Percentiles rank a stretch among this genome's conserved stretches.
phyloP scores from a whole-genome alignment of 1,284 basidiomycete species.

The Malassezia restricta region DNA sequence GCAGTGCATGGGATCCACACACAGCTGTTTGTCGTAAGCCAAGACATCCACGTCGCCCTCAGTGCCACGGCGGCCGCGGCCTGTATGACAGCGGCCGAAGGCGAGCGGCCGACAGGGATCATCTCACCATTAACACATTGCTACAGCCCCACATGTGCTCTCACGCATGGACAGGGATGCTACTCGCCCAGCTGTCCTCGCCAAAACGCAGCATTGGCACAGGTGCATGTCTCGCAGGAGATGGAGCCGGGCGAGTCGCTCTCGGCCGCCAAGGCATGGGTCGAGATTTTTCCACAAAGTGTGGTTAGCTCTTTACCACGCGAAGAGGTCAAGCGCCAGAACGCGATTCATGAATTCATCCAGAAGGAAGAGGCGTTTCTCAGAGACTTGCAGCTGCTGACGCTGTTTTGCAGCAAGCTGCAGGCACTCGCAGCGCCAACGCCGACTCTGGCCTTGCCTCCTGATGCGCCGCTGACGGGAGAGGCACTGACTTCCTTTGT shows the following conservation, averaged over 20 bases:
- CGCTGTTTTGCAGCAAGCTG: constrained; percentile 46
- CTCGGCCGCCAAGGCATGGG: constrained; percentile 56
- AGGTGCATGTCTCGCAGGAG: background rate
- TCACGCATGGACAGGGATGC: constrained; percentile 17
- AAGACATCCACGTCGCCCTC: background rate
- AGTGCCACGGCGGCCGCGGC: constrained; percentile 10
- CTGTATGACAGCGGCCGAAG: constrained; percentile 51
- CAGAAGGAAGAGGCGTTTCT: constrained; percentile 81
- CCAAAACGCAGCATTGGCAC: constrained; percentile 1
- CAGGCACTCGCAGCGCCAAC: background rate
- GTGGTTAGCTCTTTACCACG: constrained; percentile 60
- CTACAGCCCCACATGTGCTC: constrained; percentile 87
- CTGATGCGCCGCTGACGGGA: constrained; percentile 24
- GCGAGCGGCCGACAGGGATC: constrained; percentile 74
- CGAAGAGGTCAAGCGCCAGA: constrained; percentile 71
- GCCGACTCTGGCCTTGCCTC: background rate
- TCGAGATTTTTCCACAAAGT: constrained; percentile 57
- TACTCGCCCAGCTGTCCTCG: constrained; percentile 29
- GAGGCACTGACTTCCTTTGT: constrained; percentile 63
- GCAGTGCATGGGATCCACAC: background rate
- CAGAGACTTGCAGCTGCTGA: constrained; percentile 72
- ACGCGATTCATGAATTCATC: constrained; percentile 81
- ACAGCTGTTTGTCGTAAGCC: constrained; percentile 1
- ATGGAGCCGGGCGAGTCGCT: background rate
- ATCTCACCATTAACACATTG: constrained; percentile 93